These are phyloP conservation scores for Scutellaria minor DNA, from an alignment of 257 asterid genomes.

Conservation along the genomic window DNA sequence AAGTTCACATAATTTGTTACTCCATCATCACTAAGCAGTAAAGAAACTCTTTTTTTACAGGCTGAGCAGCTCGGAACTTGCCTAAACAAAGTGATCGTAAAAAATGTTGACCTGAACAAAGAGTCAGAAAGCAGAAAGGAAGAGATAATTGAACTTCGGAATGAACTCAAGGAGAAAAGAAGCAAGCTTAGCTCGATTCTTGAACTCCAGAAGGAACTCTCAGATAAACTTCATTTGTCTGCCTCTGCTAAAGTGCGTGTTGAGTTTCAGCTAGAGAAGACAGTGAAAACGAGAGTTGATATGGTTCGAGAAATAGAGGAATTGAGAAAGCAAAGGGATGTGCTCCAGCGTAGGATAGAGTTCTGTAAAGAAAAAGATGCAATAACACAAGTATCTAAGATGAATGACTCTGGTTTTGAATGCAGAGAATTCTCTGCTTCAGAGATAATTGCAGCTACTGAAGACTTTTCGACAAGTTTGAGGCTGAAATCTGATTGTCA, in stretches of 20 bases:
- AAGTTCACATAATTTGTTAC: background rate
- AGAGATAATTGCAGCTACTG: conserved; percentile 65
- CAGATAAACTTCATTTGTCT: conserved; percentile 53
- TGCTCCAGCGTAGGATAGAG: conserved; percentile 62
- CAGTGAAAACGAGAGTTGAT: conserved; percentile 46
- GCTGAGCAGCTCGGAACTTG: conserved; percentile 53
- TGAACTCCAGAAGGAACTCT: conserved; percentile 63
- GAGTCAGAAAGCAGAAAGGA: conserved; percentile 48
- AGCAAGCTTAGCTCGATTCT: conserved; percentile 52
- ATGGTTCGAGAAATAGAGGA: conserved; percentile 62
- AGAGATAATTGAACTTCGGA: conserved; percentile 48
- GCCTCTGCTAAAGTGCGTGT: conserved; percentile 47
- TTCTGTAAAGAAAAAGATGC: conserved; percentile 72
- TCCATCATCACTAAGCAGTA: background rate
- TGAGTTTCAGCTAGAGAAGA: conserved; percentile 58
- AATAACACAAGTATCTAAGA: conserved; percentile 41
- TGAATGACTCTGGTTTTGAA: conserved; percentile 40
- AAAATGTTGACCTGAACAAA: conserved; percentile 45
- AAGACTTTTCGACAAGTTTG: conserved; percentile 51
- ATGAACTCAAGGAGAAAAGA: conserved; percentile 55
- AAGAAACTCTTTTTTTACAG: conserved; percentile 34
- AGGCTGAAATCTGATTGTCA: conserved; percentile 56
- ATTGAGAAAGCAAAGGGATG: conserved; percentile 53
- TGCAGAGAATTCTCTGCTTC: conserved; percentile 58
- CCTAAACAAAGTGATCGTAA: conserved; percentile 41